phyloP scores from a whole-genome alignment of 225 moss, liverwort and hornwort species.

The Anthoceros angustus region DNA sequence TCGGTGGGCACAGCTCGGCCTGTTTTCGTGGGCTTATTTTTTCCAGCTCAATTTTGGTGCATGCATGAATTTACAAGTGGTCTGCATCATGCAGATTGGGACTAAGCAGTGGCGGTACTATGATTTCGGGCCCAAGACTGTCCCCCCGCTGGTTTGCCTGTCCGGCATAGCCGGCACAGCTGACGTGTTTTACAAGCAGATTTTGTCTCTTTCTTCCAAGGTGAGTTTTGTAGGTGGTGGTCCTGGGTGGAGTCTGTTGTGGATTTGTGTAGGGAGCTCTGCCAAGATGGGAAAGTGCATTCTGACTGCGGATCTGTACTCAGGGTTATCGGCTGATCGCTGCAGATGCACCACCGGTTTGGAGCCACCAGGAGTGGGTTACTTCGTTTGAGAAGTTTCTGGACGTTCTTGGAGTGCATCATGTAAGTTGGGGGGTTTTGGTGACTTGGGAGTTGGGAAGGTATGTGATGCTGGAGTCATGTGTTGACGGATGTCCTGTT shows the following conservation, averaged over 20 bases:
- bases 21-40: neutral
- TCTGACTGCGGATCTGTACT: neutral
- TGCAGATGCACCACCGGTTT: slow-evolving; percentile 85
- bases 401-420: slow-evolving; percentile 81
- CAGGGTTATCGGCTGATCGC: slow-evolving; percentile 92
- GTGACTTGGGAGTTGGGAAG: neutral
- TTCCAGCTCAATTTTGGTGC: neutral
- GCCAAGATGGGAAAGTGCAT: neutral
- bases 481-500: slow-evolving; percentile 4
- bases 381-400: slow-evolving; percentile 90
- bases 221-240: slow-evolving; percentile 15
- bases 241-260: neutral
- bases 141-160: slow-evolving; percentile 72
- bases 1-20: slow-evolving; percentile 28
- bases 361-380: slow-evolving; percentile 88
- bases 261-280: neutral
- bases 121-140: slow-evolving; percentile 78
- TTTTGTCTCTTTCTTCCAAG: slow-evolving; percentile 61
- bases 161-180: slow-evolving; percentile 86
- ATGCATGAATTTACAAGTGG: neutral
- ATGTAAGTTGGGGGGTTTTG: slow-evolving; percentile 25
- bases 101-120: slow-evolving; percentile 87
- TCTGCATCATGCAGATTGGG: slow-evolving; percentile 57
- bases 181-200: slow-evolving; percentile 97
- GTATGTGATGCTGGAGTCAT: neutral